Base-by-base conservation (phyloP, 768 basidiomycete genomes). In the Leccinum longicurvipes region DNA sequence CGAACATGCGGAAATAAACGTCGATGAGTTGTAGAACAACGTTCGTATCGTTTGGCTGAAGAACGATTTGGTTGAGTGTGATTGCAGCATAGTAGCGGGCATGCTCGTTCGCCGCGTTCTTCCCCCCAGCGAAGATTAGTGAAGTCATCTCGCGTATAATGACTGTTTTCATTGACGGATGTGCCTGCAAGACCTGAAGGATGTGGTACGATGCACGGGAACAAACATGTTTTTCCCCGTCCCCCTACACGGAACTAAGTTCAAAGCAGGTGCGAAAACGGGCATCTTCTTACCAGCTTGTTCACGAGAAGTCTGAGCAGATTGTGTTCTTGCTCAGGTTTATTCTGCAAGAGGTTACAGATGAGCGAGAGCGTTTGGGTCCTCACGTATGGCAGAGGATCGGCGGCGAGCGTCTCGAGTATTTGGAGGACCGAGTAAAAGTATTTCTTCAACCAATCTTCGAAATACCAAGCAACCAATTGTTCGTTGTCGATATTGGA, bases 241-340 rank as follows among this genome's bases (percentile, higher is more conserved):
- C 97, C 50, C 95, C 94, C 91, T 94, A 39, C 8, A 11, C 14
- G 25, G 12, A 31, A 29, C 54, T 21, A 32, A 1, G 32, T 42
- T 56, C 39, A 47, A 47, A 14, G 29, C 11, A 25, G 28, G 19
- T 3, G 10, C 3, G 17, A 27, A 8, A 9, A 17, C 6, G 34
- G 39, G 7, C 28, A 21, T 29, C 25, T 4, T 72, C 87, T 49
- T 59, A 89, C 93, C 21, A 99, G 82, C 70, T 98, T 98, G 77
- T 98, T 96, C 31, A 93, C 93, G 8, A 98, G 85, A 6, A 98
- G 76, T 27, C 89, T 84, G 6, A 98, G 82, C 28, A 98, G 75
- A 75, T 99, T 99, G 66, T 98, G 93, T 68, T 98, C 97, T 70
- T 99, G 97, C 69, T 99, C 97, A 0, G 96, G 93, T 63, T 93